Evolutionary conservation across 2,329 filamentous ascomycete species (phyloP).

Genomic region (Aspergillus sp.): DNA sequence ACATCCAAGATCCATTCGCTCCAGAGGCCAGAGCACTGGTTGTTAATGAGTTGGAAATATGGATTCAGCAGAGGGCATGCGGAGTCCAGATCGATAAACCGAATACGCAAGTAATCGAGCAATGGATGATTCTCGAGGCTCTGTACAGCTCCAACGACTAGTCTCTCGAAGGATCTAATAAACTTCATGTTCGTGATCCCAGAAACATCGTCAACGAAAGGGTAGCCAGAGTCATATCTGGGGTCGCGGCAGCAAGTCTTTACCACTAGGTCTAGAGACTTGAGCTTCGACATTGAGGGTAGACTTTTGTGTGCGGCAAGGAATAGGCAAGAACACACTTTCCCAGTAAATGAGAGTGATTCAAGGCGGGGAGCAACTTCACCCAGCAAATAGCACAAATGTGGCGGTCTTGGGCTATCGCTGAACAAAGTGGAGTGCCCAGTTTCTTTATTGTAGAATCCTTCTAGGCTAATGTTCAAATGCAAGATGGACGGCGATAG

Average conservation of each 20-base stretch:
- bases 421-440: constrained; percentile 49
- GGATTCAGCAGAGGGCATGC: constrained; percentile 67
- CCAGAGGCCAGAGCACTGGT: constrained; percentile 66
- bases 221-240: constrained; percentile 28
- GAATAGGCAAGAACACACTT: constrained; percentile 67
- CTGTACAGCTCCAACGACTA: constrained; percentile 61
- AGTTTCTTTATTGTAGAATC: constrained; percentile 64
- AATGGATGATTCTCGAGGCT: constrained; percentile 55
- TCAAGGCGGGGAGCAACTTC: constrained; percentile 58
- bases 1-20: constrained; percentile 61
- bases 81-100: constrained; percentile 72
- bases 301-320: constrained; percentile 24
- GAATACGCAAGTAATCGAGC: constrained; percentile 64
- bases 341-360: constrained; percentile 67
- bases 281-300: constrained; percentile 38
- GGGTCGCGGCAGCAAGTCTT: constrained; percentile 65
- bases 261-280: constrained; percentile 66
- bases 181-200: constrained; percentile 69
- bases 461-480: constrained; percentile 65
- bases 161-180: constrained; percentile 64
- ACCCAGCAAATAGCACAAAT: constrained; percentile 63
- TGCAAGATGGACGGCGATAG: constrained; percentile 57
- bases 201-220: constrained; percentile 58
- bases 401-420: constrained; percentile 48
- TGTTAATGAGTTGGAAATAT: constrained; percentile 61